Conservation (phyloP, 2,329 filamentous ascomycete genomes). For the Daldinia sp. region DNA sequence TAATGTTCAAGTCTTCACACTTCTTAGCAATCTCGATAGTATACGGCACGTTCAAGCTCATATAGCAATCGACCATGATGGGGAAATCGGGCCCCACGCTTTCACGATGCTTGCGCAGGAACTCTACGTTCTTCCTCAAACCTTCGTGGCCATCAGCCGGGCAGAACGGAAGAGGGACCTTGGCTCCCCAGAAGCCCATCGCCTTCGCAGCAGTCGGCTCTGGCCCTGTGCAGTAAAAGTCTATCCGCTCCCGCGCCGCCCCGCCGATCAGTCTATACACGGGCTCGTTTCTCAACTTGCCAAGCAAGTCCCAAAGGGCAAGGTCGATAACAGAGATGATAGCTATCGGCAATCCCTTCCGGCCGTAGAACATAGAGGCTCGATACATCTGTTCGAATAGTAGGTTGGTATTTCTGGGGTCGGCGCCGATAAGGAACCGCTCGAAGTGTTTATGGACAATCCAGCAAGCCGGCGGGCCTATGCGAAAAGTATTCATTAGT, state of each 20-base stretch:
- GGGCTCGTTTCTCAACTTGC: slow-evolving; percentile 90
- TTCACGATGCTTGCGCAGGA: slow-evolving; percentile 83
- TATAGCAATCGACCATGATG: slow-evolving; percentile 96
- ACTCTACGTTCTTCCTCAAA: slow-evolving; percentile 88
- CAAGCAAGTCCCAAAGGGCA: slow-evolving; percentile 89
- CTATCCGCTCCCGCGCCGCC: slow-evolving; percentile 80
- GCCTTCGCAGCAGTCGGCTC: slow-evolving; percentile 80
- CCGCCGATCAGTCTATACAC: slow-evolving; percentile 95
- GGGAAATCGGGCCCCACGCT: slow-evolving; percentile 89
- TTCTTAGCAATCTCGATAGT: slow-evolving; percentile 90
- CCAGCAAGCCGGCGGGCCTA: slow-evolving; percentile 90
- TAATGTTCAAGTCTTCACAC: slow-evolving; percentile 83
- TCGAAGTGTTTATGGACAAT: slow-evolving; percentile 93
- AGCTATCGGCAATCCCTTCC: slow-evolving; percentile 88
- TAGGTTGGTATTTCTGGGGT: slow-evolving; percentile 89
- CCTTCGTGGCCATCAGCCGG: slow-evolving; percentile 86
- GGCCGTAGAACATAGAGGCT: slow-evolving; percentile 94
- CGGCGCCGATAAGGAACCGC: slow-evolving; percentile 86
- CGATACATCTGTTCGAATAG: slow-evolving; percentile 98
- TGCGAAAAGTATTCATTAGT: slow-evolving; percentile 10
- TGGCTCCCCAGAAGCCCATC: slow-evolving; percentile 91
- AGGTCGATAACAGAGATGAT: slow-evolving; percentile 95
- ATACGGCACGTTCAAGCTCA: slow-evolving; percentile 92
- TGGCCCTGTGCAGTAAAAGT: slow-evolving; percentile 96
- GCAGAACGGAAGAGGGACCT: slow-evolving; percentile 89